Percentiles rank a stretch among this genome's conserved stretches.
Conservation (phyloP, 371 early-diverging fungal species). For the Phascolomyces articulosus region DNA sequence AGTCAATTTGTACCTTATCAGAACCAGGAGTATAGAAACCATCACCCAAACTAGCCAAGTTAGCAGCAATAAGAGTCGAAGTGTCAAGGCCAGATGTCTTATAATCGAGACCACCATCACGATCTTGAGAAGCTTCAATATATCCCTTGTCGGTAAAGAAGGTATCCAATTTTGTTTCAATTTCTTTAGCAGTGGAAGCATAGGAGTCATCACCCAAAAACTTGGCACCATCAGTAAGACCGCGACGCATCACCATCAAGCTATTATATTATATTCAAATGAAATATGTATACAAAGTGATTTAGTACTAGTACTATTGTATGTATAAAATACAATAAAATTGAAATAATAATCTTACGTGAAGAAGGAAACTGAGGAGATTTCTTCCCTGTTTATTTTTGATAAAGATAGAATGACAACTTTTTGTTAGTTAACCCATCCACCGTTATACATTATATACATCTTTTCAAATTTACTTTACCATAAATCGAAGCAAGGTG, state of each 20-base stretch:
- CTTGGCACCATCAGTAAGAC: conserved; percentile 28
- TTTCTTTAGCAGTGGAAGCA: conserved; percentile 16
- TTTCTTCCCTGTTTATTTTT: too few relatives aligned
- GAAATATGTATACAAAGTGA: too few relatives aligned
- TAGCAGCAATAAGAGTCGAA: conserved; percentile 65
- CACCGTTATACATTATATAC: too few relatives aligned
- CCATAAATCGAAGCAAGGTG: conserved; percentile 58
- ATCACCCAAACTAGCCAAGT: conserved; percentile 42
- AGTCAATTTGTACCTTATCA: conserved; percentile 30
- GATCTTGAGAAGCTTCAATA: conserved; percentile 42
- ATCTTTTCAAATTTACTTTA: too few relatives aligned
- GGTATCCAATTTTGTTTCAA: conserved; percentile 35
- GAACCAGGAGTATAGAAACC: conserved; percentile 50
- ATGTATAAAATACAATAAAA: not conserved
- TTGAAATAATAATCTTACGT: conserved; percentile 37
- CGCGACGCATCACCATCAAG: conserved; percentile 62
- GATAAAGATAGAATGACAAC: too few relatives aligned
- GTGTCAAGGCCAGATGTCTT: conserved; percentile 59
- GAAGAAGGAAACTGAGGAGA: conserved; percentile 44
- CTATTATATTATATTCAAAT: not conserved
- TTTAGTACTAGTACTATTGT: not conserved
- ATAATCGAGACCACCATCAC: conserved; percentile 31
- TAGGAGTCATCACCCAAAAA: conserved; percentile 14
- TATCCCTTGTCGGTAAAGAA: conserved; percentile 41
- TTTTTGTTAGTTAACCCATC: too few relatives aligned